phyloP scores from a whole-genome alignment of 768 basidiomycete species.

The Pholiota conissans region DNA sequence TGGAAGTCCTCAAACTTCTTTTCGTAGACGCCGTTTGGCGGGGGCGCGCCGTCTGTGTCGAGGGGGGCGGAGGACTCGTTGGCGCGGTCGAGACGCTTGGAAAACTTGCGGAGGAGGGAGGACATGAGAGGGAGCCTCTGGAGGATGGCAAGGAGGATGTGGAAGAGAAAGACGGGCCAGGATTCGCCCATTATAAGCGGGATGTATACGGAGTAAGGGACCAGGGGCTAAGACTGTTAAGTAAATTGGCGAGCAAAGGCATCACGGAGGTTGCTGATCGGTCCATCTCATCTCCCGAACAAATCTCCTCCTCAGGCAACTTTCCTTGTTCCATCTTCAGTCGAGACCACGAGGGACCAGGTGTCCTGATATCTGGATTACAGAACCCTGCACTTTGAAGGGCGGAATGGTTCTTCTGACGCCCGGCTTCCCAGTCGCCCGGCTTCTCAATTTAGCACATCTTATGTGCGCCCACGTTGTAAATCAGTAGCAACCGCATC shows the following conservation, averaged over 20 bases:
- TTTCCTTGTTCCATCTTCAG: background rate
- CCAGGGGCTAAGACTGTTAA: background rate
- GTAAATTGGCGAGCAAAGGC: conserved; percentile 13
- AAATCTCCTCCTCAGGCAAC: background rate
- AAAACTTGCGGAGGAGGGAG: conserved; percentile 20
- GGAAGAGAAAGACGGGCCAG: conserved; percentile 3
- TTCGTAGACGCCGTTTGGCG: conserved; percentile 21
- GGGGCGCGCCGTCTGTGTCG: conserved; percentile 34
- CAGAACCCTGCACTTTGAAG: background rate
- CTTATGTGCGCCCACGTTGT: background rate
- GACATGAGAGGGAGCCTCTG: conserved; percentile 18
- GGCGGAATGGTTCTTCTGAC: conserved; percentile 2
- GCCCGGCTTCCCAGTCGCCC: background rate
- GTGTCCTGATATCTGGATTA: background rate
- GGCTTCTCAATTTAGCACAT: background rate
- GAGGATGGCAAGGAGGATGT: conserved; percentile 7
- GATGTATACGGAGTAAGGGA: background rate
- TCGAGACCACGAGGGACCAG: background rate
- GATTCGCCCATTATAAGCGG: background rate
- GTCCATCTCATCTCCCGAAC: conserved; percentile 2
- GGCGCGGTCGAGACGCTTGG: conserved; percentile 24
- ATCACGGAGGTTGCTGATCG: conserved; percentile 7
- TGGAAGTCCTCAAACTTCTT: conserved; percentile 27
- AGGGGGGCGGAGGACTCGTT: conserved; percentile 26
- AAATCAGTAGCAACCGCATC: background rate